Evolutionary conservation across 2,329 filamentous ascomycete species (phyloP).

Genomic region (Mycosphaerelloides madeirae): DNA sequence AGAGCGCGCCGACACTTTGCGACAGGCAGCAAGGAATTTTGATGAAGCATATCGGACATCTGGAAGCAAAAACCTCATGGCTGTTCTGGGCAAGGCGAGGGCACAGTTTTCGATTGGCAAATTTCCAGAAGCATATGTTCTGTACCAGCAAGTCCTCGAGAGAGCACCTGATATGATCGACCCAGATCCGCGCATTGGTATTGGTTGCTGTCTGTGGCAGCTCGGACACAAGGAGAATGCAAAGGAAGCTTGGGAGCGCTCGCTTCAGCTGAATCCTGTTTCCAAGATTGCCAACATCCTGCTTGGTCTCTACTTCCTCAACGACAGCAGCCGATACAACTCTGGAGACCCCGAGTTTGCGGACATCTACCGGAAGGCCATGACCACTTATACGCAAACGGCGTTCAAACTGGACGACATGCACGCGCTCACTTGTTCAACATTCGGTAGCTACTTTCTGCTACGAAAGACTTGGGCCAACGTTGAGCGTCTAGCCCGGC

Average conservation of each 20-base stretch:
- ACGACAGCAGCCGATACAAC: constrained; percentile 75
- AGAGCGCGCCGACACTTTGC: constrained; percentile 72
- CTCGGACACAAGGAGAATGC: constrained; percentile 92
- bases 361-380: constrained; percentile 81
- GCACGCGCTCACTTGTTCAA: constrained; percentile 81
- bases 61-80: constrained; percentile 83
- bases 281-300: constrained; percentile 89
- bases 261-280: constrained; percentile 73
- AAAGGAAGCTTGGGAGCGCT: constrained; percentile 82
- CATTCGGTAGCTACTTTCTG: constrained; percentile 86
- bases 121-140: constrained; percentile 74
- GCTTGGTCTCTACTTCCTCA: constrained; percentile 83
- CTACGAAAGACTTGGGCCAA: constrained; percentile 74
- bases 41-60: constrained; percentile 88
- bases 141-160: constrained; percentile 80
- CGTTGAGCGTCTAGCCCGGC: constrained; percentile 81
- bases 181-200: constrained; percentile 90
- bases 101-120: constrained; percentile 82
- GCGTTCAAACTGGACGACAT: constrained; percentile 92
- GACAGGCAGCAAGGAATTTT: constrained; percentile 85
- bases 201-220: constrained; percentile 97
- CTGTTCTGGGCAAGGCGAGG: constrained; percentile 81
- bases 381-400: constrained; percentile 89
- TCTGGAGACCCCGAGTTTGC: constrained; percentile 82
- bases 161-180: constrained; percentile 85